Evolutionary conservation across 495 filamentous ascomycete genomes (phyloP), one percentile per base, ranked within the genome.

Genomic region (Aspergillus olivimuriae): DNA sequence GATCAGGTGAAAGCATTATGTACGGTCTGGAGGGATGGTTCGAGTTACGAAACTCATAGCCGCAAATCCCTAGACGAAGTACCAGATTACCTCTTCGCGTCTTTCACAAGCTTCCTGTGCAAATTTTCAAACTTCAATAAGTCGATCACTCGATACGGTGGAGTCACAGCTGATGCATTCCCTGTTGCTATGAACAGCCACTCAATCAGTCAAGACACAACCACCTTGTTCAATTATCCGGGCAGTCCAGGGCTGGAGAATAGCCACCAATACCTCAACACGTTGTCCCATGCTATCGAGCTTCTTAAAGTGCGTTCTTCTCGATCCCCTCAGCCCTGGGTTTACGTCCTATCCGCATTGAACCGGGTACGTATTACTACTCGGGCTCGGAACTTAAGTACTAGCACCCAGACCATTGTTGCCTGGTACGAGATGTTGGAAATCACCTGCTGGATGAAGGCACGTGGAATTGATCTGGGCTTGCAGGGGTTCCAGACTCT

Each of bases 101-200:
- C 76, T 10, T 76, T 76, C 37, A 66, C 81, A 24, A 39, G 49
- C 3, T 69, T 80, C 33, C 50, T 80, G 7, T 73, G 69, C 41
- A 47, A 42, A 5, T 51, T 56, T 41, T 58, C 60, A 5, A 40
- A 48, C 14, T 45, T 48, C 12, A 28, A 47, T 30, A 12, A 18
- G 17, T 33, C 43, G 10, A 16, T 26, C 22, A 20, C 31, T 22
- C 18, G 39, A 9, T 15, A 67, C 44, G 47, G 62, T 44, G 22
- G 69, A 41, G 53, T 50, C 22, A 55, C 58, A 37, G 39, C 49
- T 17, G 55, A 62, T 44, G 41, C 48, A 21, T 66, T 71, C 14
- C 68, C 66, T 12, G 44, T 61, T n/a, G 16, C 63, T 7, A 50
- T 56, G 14, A 44, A 43, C 10, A 20, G 45, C 14, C 37, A 38